These are phyloP conservation scores for Alternaria sp. DNA, from an alignment of 2,329 filamentous ascomycete genomes.

Conservation along the genomic window DNA sequence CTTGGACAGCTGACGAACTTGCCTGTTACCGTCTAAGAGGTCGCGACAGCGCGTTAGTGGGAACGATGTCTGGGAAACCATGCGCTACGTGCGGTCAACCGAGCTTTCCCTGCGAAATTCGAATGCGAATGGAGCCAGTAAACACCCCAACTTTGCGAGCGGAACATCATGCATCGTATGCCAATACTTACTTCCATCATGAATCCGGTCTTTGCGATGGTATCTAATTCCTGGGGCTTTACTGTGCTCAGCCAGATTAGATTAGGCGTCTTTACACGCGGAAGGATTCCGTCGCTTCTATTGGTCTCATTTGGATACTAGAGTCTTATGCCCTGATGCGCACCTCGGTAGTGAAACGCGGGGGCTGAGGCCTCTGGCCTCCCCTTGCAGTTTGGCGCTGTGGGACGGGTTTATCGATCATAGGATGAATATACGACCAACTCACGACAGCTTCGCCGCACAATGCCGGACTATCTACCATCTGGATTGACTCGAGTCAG, in stretches of 20 bases:
- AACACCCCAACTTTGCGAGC: not conserved
- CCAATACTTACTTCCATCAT: not conserved
- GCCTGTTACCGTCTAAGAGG: not conserved
- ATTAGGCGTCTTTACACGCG: constrained; percentile 23
- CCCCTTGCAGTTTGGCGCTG: not conserved
- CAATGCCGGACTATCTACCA: constrained; percentile 8
- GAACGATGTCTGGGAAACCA: not conserved
- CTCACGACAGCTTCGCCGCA: constrained; percentile 12
- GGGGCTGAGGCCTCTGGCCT: constrained; percentile 11
- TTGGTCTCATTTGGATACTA: constrained; percentile 27
- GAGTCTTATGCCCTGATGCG: constrained; percentile 19
- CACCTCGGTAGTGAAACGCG: constrained; percentile 17
- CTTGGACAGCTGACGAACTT: constrained; percentile 7
- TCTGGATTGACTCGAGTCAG: constrained; percentile 4
- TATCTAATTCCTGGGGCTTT: not conserved
- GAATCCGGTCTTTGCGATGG: not conserved
- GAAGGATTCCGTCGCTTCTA: constrained; percentile 27
- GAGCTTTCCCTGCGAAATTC: not conserved
- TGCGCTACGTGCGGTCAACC: not conserved
- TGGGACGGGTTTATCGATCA: not conserved
- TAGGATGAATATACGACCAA: not conserved
- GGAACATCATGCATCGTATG: not conserved
- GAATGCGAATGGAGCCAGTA: not conserved
- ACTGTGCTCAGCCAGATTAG: constrained; percentile 20
- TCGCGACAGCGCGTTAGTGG: not conserved